Conservation (phyloP, 441 rosid genomes). For the Gossypium trilobum region DNA sequence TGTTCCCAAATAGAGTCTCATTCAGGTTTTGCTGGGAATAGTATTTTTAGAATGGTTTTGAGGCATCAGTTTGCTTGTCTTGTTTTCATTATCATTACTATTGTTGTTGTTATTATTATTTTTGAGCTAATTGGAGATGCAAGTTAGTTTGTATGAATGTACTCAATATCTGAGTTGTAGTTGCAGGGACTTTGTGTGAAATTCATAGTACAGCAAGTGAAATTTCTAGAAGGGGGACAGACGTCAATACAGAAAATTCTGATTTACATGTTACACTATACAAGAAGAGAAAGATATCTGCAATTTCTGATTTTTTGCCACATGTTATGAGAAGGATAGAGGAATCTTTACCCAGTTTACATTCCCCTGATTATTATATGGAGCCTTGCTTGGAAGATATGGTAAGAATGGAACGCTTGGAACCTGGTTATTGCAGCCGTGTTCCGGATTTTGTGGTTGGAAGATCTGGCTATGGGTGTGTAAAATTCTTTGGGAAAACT, state of each 20-base stretch:
- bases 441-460: conserved; percentile 71
- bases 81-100: background rate
- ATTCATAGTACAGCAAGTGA: conserved; percentile 3
- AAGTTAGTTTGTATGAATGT: background rate
- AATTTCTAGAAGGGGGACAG: conserved; percentile 19
- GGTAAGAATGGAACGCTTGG: conserved; percentile 35
- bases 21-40: background rate
- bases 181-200: conserved; percentile 32
- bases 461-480: conserved; percentile 62
- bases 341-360: conserved; percentile 45
- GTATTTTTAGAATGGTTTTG: background rate
- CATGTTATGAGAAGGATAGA: conserved; percentile 23
- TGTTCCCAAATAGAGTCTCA: background rate
- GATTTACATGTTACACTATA: conserved; percentile 20
- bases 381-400: conserved; percentile 56
- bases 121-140: background rate
- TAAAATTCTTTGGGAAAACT: conserved; percentile 62
- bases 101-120: background rate
- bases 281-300: conserved; percentile 49
- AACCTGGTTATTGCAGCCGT: conserved; percentile 58
- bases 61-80: background rate
- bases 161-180: conserved; percentile 4
- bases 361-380: conserved; percentile 49
- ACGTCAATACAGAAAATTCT: conserved; percentile 19
- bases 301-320: conserved; percentile 10